Base-by-base conservation (phyloP, 768 basidiomycete species). In the Goffeauzyma gilvescens region DNA sequence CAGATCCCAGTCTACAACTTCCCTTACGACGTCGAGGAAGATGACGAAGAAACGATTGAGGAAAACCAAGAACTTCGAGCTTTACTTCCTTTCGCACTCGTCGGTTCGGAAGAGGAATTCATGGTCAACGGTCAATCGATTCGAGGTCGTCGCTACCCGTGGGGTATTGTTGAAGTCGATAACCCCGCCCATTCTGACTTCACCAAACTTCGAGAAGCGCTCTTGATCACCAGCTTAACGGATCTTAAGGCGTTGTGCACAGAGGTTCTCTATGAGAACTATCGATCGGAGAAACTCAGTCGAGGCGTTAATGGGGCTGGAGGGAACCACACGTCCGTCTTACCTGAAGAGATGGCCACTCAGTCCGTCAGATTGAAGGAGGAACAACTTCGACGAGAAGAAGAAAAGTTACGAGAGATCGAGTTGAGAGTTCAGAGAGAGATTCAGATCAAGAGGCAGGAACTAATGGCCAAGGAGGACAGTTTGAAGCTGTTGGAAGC, bases 171-270 rank as follows among this genome's bases (percentile, higher is more conserved):
- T 38, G 89, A 96, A 62, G 89, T 96, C 48, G 93, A 98, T 70
- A 95, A 96, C 65, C 86, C 87, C n/a, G 81, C 85, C 63, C 93
- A 98, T 68, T 93, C 84, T n/a, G 93, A 98, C 69, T 96, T 96
- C 64, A 82, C 81, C 65, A 72, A 86, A 45, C 74, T 98, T 46
- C 71, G 90, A 53, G 81, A 81, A 50, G 90, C 89, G 31, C 70
- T 98, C 42, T 72, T 98, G 55, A 81, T 81, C 65, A 87, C 93
- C 4, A 93, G 96, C 60, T 68, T 98, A 46, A 81, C 78, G 25
- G 93, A 98, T 65, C 67, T 98, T 55, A 98, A 96, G 57, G 69
- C 69, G 48, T 44, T 17, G 27, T 23, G 10, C 8, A 12, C 27
- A 47, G 41, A 37, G n/a, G n/a, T n/a, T n/a, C n/a, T n/a, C n/a